Conservation (phyloP, 768 basidiomycete species). For the Kwoniella sp. region DNA sequence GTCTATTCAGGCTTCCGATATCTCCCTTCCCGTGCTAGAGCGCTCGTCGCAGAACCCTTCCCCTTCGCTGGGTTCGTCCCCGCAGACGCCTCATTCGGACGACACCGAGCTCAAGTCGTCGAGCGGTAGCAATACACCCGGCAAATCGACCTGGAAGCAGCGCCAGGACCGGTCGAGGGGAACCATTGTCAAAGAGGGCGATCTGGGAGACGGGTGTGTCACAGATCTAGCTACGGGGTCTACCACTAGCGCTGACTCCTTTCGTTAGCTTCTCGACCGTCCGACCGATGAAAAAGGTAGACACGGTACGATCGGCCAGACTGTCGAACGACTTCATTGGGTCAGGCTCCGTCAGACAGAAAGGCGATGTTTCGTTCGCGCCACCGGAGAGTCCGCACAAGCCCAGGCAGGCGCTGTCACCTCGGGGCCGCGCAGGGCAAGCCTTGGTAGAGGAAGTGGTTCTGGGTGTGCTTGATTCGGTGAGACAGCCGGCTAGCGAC, state of each 20-base stretch:
- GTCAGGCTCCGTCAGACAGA: slow-evolving; percentile 50
- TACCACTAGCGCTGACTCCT: background rate
- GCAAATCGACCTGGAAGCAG: slow-evolving; percentile 74
- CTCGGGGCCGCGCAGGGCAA: slow-evolving; percentile 42
- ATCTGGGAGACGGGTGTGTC: slow-evolving; percentile 68
- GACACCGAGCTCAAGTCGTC: slow-evolving; percentile 50
- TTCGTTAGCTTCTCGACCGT: slow-evolving; percentile 66
- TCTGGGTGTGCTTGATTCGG: slow-evolving; percentile 70
- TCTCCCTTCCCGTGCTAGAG: slow-evolving; percentile 52
- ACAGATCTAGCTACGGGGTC: background rate
- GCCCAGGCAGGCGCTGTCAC: background rate
- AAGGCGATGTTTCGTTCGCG: background rate
- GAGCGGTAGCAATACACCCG: slow-evolving; percentile 14
- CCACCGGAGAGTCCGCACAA: slow-evolving; percentile 6
- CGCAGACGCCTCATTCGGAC: slow-evolving; percentile 66
- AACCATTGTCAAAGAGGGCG: slow-evolving; percentile 71
- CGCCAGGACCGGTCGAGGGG: slow-evolving; percentile 65
- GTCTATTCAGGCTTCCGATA: slow-evolving; percentile 52
- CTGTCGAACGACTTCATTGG: slow-evolving; percentile 79
- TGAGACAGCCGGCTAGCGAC: slow-evolving; percentile 50
- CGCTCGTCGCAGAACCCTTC: slow-evolving; percentile 48
- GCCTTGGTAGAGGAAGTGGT: slow-evolving; percentile 77
- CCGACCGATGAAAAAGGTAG: slow-evolving; percentile 86
- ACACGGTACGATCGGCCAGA: slow-evolving; percentile 68
- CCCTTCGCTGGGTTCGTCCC: slow-evolving; percentile 41